Base-by-base conservation (phyloP, 139 green algal species). In the Chlamydomonas asymmetrica region DNA sequence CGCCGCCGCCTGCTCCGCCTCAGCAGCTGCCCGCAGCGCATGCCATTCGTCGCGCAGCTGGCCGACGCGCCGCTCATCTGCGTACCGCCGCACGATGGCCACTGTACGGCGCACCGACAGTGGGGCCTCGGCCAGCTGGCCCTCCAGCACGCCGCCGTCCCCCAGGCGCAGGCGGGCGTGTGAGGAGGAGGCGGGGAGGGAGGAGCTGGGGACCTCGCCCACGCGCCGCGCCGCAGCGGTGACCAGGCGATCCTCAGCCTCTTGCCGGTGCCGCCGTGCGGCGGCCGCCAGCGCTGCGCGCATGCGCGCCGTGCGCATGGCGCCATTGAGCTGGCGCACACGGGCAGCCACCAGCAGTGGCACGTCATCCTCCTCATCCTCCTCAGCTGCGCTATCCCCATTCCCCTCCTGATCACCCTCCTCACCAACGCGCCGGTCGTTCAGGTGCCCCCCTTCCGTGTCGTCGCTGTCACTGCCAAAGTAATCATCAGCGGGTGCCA, bases 61-160 rank as follows among this genome's bases (percentile, higher is more conserved):
- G 50, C 52, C 67, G 37, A 74, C 67, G 41, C 67, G 67, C 37
- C 22, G 23, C 52, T 74, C 50, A 27, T 74, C 67, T n/a, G 50
- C 52, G 35, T 65, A 74, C 38, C 64, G 52, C 67, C 67, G 67
- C 67, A 41, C 35, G 25, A 37, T 35, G 2, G 50, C 52, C 37
- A 65, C 67, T n/a, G 67, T 74, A 13, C 67, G 67, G 10, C 67
- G 67, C 67, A 65, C 35, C 35, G 67, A 59, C 50, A 74, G 54
- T 23, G 67, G 67, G 25, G 64, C 67, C 7, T 65, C 67, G 1
- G 64, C 67, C 35, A 65, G 35, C 9, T 63, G 49, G 34, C 23
- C 66, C 2, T 20, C 66, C 20, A 23, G 49, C 1, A 35, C 48
- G 5, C 66, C 49, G 66, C 66, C 45, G 66, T 49, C 10, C 27